Conservation (phyloP, 1,139 yeast species). For the Yamadazyma kanchanaburiensis region DNA sequence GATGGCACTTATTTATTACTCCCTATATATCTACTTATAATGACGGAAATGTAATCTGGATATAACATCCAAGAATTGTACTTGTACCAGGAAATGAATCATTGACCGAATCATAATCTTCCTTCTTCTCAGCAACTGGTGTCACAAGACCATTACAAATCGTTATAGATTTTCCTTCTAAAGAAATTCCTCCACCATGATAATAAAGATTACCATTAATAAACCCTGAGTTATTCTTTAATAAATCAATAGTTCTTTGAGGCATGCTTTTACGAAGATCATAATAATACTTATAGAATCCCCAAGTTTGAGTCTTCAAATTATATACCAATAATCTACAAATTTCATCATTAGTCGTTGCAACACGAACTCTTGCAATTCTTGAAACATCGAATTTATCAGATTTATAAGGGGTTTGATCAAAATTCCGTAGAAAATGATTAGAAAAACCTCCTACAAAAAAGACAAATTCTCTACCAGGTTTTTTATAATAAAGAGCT, state of each 20-base stretch:
- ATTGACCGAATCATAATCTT: conserved; percentile 20
- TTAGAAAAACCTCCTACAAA: conserved; percentile 42
- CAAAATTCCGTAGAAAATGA: conserved; percentile 33
- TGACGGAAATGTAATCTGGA: conserved; percentile 36
- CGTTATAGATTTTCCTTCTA: conserved; percentile 36
- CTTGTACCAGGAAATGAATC: conserved; percentile 19
- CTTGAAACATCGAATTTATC: conserved; percentile 38
- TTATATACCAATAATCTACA: conserved; percentile 37
- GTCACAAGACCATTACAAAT: conserved; percentile 36
- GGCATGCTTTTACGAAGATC: conserved; percentile 26
- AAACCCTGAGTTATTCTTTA: conserved; percentile 22
- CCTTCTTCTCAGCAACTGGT: conserved; percentile 29
- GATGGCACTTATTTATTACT: too few relatives aligned
- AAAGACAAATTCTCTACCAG: conserved; percentile 35
- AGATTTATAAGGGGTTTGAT: conserved; percentile 25
- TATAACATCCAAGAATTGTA: conserved; percentile 35
- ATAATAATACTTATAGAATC: conserved; percentile 32
- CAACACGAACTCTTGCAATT: conserved; percentile 27
- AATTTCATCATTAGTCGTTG: conserved; percentile 25
- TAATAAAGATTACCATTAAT: conserved; percentile 28
- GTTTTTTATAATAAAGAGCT: conserved; percentile 33
- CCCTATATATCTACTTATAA: too few relatives aligned
- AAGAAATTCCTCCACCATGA: conserved; percentile 31
- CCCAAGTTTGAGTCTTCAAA: conserved; percentile 43
- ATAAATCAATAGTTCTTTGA: conserved; percentile 19